These are phyloP conservation scores for Graphiopsis chlorocephala DNA, from an alignment of 2,329 filamentous ascomycete genomes.

Conservation along the genomic window DNA sequence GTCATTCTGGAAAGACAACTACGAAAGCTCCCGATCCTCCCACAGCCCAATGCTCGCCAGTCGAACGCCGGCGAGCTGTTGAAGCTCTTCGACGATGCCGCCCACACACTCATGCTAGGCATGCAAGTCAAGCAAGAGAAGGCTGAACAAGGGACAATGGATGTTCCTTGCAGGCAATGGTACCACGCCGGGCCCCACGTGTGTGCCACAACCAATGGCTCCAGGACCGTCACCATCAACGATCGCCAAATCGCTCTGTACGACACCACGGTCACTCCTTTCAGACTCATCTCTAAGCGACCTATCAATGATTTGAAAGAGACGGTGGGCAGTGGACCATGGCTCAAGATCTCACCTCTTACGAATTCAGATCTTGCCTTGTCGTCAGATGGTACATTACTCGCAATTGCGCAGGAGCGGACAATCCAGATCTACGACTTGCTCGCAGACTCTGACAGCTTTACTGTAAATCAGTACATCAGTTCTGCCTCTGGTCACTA, in stretches of 20 bases:
- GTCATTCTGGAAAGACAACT: constrained; percentile 32
- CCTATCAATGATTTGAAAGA: constrained; percentile 33
- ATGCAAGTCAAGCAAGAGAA: constrained; percentile 24
- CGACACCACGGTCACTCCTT: constrained; percentile 25
- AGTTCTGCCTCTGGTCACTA: constrained; percentile 33
- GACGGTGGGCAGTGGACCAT: constrained; percentile 33
- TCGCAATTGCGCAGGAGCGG: constrained; percentile 35
- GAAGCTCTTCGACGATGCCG: constrained; percentile 30
- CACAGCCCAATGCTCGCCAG: constrained; percentile 23
- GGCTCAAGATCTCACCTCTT: constrained; percentile 32
- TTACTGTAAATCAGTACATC: constrained; percentile 33
- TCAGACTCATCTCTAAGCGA: constrained; percentile 24
- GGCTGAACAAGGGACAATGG: constrained; percentile 22
- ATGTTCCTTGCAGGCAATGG: constrained; percentile 19
- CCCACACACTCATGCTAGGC: constrained; percentile 33
- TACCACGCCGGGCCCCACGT: constrained; percentile 24
- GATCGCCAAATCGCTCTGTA: constrained; percentile 31
- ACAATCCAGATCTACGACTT: constrained; percentile 37
- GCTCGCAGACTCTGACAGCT: constrained; percentile 28
- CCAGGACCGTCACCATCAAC: constrained; percentile 29
- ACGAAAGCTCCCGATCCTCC: constrained; percentile 30
- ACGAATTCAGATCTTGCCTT: constrained; percentile 32
- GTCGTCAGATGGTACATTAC: constrained; percentile 31
- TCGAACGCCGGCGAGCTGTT: constrained; percentile 25
- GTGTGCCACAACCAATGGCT: constrained; percentile 25